These are phyloP conservation scores for Vitis hybrid DNA, from an alignment of 177 flowering plant species.

Conservation along the genomic window DNA sequence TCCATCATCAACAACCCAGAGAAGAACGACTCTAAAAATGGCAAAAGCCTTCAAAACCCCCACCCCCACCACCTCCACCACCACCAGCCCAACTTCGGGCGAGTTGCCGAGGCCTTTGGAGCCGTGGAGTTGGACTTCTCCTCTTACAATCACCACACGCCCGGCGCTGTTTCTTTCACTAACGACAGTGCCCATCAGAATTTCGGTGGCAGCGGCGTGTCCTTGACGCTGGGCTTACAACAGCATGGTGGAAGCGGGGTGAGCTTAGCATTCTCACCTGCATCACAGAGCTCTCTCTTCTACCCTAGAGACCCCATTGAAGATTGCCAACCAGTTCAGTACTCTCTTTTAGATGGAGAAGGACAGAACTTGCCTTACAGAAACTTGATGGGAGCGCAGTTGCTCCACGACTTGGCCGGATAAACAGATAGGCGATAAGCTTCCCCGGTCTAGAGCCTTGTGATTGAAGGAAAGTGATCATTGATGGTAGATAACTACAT, in stretches of 20 bases:
- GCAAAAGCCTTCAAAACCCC: constrained; percentile 10
- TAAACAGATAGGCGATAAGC: neutral
- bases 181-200: constrained; percentile 24
- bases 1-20: constrained; percentile 60
- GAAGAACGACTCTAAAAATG: constrained; percentile 14
- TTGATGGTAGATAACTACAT: constrained; percentile 3
- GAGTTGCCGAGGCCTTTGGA: constrained; percentile 32
- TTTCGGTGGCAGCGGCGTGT: constrained; percentile 52
- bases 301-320: constrained; percentile 62
- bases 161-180: constrained; percentile 22
- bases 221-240: constrained; percentile 83
- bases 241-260: constrained; percentile 72
- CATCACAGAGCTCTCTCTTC: constrained; percentile 50
- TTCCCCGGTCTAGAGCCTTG: neutral
- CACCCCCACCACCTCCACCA: constrained; percentile 15
- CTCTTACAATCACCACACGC: constrained; percentile 42
- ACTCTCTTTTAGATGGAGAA: constrained; percentile 69
- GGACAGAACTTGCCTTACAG: constrained; percentile 72
- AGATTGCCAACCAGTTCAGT: constrained; percentile 62
- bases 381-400: constrained; percentile 82
- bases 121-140: constrained; percentile 71
- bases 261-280: constrained; percentile 57
- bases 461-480: neutral
- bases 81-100: constrained; percentile 27
- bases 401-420: constrained; percentile 79